A percentile compares a stretch with the other conserved stretches of the same genome.
Conservation (phyloP, 78 protist genomes). For the Cavenderia fasciculata region DNA sequence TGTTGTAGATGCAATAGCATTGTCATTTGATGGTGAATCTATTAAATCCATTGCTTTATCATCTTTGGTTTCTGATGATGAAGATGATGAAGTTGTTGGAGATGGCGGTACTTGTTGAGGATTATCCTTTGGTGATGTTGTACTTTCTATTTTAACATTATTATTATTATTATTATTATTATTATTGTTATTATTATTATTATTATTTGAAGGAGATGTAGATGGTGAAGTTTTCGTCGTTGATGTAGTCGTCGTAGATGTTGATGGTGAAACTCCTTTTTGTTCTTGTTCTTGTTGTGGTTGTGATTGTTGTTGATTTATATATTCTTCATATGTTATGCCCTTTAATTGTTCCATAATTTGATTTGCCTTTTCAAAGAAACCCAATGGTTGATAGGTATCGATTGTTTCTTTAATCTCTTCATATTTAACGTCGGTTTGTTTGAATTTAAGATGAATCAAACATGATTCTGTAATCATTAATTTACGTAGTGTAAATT, state of each 20-base stretch:
- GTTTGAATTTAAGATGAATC: slow-evolving; percentile 15
- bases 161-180: too few species aligned
- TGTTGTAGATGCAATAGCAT: not conserved
- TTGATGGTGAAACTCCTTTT: not conserved
- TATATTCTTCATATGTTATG: not conserved
- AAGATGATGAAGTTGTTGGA: too few species aligned
- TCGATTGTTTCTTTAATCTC: not conserved
- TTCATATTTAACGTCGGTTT: slow-evolving; percentile 7
- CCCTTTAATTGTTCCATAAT: not conserved
- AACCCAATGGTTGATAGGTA: slow-evolving; percentile 31
- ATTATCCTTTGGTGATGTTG: too few species aligned
- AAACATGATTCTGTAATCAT: slow-evolving; percentile 38
- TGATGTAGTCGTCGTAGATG: not conserved
- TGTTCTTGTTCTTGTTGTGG: not conserved
- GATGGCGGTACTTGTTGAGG: too few species aligned
- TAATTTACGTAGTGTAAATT: slow-evolving; percentile 11
- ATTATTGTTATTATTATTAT: too few species aligned
- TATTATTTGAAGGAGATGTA: not conserved
- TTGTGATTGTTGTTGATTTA: not conserved
- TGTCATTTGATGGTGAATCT: not conserved
- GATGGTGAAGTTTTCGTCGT: not conserved
- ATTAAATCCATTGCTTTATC: not conserved
- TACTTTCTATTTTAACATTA: too few species aligned
- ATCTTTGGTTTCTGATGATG: not conserved
- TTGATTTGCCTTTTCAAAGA: slow-evolving; percentile 6